Evolutionary conservation across 73 alveolate genomes (phyloP), one percentile per base, ranked within the genome.

Genomic region (Paramecium sonneborni): DNA sequence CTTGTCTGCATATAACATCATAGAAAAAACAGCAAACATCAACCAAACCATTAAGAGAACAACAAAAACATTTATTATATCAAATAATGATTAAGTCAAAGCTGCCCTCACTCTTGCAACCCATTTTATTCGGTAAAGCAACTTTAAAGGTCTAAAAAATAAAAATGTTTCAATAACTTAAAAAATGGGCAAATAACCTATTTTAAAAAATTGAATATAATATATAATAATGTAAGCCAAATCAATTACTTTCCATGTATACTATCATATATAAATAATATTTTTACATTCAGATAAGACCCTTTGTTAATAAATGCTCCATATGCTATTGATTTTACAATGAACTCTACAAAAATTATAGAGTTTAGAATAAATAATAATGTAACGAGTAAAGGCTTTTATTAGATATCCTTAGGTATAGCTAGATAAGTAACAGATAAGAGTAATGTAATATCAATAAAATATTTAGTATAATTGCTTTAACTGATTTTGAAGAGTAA

Each of bases 281-380:
- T 34, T 74, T 2, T 34, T 74, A 74, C 87, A 74, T 74, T 39
- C 1, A 74, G 12, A 74, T 74, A 74, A 0, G 67, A 74, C 32
- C 87, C 87, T 74, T 39, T 74, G n/a, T 34, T 35, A 32, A 37
- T 12, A 28, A 28, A 74, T 74, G n/a, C 87, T 34, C 87, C 87
- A 74, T 74, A 37, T 32, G 87, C 87, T 12, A 74, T 74, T 2
- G 58, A 37, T 74, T 74, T 74, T 6, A 74, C 32, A 0, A 74
- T 37, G 2, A 74, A 37, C 10, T 74, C 87, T 34, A 74, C 14
- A 74, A 39, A 74, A n/a, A 74, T 37, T 5, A 34, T 28, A 15
- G 87, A 28, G 12, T 74, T 74, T 20, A 74, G 18, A 9, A 39
- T 20, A 74, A 37, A 74, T 15, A 37, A 37, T 15, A 74, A 62